Evolutionary conservation across 2,329 filamentous ascomycete genomes (phyloP), one percentile per base, ranked within the genome.

Genomic region (Teratosphaeria zuluensis): DNA sequence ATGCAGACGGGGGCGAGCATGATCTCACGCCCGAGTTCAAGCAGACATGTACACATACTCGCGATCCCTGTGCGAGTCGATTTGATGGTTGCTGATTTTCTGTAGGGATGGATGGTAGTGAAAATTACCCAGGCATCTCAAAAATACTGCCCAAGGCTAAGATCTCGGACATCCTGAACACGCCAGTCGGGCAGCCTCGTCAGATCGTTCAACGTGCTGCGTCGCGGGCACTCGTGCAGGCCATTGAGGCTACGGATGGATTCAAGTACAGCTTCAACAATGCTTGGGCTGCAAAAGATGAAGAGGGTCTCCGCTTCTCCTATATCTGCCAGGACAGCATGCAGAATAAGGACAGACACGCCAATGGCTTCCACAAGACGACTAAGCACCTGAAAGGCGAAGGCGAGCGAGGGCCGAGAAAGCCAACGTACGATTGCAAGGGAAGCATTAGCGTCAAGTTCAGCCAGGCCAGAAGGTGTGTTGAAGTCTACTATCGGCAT

Each of bases 261-360:
- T 79, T 73, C 66, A 71, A 74, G 28, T 79, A 79, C 68, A 76
- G 72, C 70, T 78, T 78, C 70, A 77, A 78, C 69, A 78, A 79
- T 60, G 76, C 75, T 61, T 78, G 76, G 76, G 73, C 73, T 54
- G 76, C 75, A 62, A 71, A 69, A 53, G 68, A 77, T 42, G 75
- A 77, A 59, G 74, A 78, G 59, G 75, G 77, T 54, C 74, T 73
- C 62, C 72, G 76, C 61, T 78, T 77, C 68, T 77, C 74, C 32
- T 78, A 78, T 68, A 77, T 77, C 62, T 79, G 77, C 67, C 77
- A 78, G 64, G 77, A 79, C 68, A 77, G 75, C 64, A 70, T 78
- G 66, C 74, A 78, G 66, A 79, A 79, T 66, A 79, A 79, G 63
- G 77, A 78, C 64, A 72, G 77, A 53, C 75, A 76, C 52, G 76